Conservation (phyloP, 352 stramenopile species). For the Phytopythium helicoides region DNA sequence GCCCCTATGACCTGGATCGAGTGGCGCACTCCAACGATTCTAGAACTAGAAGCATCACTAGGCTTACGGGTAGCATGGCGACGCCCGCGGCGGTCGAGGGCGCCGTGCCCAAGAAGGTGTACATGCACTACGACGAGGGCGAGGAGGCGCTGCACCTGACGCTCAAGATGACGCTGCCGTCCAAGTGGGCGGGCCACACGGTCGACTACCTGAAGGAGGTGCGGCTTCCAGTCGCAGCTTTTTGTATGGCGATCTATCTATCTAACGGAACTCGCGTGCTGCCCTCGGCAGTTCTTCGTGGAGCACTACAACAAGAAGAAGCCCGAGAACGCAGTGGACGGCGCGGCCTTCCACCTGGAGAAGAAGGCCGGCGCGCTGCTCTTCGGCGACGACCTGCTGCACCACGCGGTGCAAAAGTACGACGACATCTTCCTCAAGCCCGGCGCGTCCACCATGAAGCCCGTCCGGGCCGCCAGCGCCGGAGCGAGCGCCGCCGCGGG, state of each 20-base stretch:
- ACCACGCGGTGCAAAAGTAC: slow-evolving; percentile 81
- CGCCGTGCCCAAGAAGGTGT: slow-evolving; percentile 84
- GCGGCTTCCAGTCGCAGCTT: not conserved
- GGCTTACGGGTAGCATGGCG: too few species aligned
- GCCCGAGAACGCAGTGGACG: slow-evolving; percentile 58
- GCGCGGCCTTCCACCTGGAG: slow-evolving; percentile 60
- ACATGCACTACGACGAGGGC: slow-evolving; percentile 85
- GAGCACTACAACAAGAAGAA: slow-evolving; percentile 91
- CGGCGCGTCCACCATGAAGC: slow-evolving; percentile 56
- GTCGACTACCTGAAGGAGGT: slow-evolving; percentile 85
- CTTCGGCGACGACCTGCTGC: slow-evolving; percentile 73
- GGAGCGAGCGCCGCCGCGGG: slow-evolving; percentile 4
- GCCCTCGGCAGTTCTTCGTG: slow-evolving; percentile 74
- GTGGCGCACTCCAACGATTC: not conserved
- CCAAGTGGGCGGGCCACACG: slow-evolving; percentile 80
- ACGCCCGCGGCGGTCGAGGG: slow-evolving; percentile 66
- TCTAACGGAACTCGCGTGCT: not conserved
- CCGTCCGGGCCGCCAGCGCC: slow-evolving; percentile 30
- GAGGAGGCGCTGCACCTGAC: slow-evolving; percentile 62
- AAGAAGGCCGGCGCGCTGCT: slow-evolving; percentile 51
- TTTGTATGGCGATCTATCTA: not conserved
- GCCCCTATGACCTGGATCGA: not conserved
- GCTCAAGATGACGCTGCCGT: slow-evolving; percentile 88
- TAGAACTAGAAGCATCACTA: not conserved
- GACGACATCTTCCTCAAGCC: slow-evolving; percentile 84